These are phyloP conservation scores for Eimeria acervulina DNA, from an alignment of 169 alveolate genomes.

Conservation along the genomic window DNA sequence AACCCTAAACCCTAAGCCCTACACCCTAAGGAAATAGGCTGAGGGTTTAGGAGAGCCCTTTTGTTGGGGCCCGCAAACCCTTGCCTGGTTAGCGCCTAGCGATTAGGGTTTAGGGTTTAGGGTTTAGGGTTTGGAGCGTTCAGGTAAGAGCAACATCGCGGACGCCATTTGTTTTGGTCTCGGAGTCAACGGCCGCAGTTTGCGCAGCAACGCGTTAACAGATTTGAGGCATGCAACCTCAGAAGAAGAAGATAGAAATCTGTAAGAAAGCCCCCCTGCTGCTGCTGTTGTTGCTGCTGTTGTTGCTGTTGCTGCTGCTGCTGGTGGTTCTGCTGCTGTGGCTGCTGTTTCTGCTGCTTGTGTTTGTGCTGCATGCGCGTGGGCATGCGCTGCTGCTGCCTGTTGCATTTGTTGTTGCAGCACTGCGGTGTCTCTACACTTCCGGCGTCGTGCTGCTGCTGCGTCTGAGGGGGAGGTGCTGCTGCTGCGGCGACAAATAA, in stretches of 20 bases:
- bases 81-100: too few relatives aligned
- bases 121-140: neutral
- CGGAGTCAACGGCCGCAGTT: slow-evolving; percentile 68
- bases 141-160: slow-evolving; percentile 78
- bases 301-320: neutral
- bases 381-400: neutral
- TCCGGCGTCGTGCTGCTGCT: slow-evolving; percentile 29
- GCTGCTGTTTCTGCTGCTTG: slow-evolving; percentile 27
- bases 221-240: slow-evolving; percentile 32
- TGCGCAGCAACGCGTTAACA: slow-evolving; percentile 60
- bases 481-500: slow-evolving; percentile 57
- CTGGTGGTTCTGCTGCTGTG: neutral
- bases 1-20: too few relatives aligned
- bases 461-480: slow-evolving; percentile 33
- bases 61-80: too few relatives aligned
- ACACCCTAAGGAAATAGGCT: too few relatives aligned
- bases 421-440: slow-evolving; percentile 70
- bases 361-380: slow-evolving; percentile 2
- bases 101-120: slow-evolving; percentile 28
- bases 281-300: slow-evolving; percentile 24
- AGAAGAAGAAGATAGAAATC: neutral
- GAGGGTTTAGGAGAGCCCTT: neutral
- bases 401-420: neutral
- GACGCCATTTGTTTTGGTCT: slow-evolving; percentile 78
- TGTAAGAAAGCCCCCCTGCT: neutral